phyloP scores from a whole-genome alignment of 257 asterid species.

The Sherardia arvensis region DNA sequence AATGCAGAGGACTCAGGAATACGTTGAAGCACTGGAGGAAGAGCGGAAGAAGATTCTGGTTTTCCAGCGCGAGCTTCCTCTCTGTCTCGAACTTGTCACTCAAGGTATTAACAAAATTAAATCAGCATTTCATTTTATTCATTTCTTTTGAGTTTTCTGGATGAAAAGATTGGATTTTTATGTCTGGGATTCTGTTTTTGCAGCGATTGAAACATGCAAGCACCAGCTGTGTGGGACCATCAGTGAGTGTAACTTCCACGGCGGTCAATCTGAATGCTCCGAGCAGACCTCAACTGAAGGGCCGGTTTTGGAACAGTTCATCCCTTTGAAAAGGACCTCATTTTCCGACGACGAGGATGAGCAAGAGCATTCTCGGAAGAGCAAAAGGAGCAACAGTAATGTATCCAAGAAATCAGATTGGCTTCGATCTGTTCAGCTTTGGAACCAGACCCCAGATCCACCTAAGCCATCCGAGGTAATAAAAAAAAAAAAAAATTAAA shows the following conservation, averaged over 20 bases:
- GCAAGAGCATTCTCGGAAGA: conserved; percentile 23
- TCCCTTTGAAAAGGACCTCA: conserved; percentile 34
- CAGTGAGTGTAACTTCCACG: conserved; percentile 32
- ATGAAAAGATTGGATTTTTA: not conserved
- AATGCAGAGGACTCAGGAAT: conserved; percentile 50
- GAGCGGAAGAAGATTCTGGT: conserved; percentile 85
- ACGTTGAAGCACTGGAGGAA: conserved; percentile 52
- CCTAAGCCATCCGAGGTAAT: conserved; percentile 25
- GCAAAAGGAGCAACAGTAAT: conserved; percentile 1
- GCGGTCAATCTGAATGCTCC: conserved; percentile 56
- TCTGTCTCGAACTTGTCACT: conserved; percentile 76
- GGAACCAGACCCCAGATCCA: conserved; percentile 45
- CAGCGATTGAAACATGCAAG: conserved; percentile 83
- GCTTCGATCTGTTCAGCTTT: conserved; percentile 39
- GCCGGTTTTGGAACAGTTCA: conserved; percentile 54
- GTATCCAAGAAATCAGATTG: conserved; percentile 31
- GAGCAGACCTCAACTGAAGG: conserved; percentile 66
- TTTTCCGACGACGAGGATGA: conserved; percentile 30
- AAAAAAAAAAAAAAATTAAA: too few relatives aligned
- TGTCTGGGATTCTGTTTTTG: not conserved
- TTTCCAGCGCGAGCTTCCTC: conserved; percentile 92
- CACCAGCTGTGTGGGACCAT: conserved; percentile 42
- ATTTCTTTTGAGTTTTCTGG: not conserved
- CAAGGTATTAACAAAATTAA: conserved; percentile 38
- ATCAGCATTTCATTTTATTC: not conserved